Evolutionary conservation across 495 filamentous ascomycete species (phyloP), one percentile per base, ranked within the genome.

Genomic region (Aspergillus ostianus): DNA sequence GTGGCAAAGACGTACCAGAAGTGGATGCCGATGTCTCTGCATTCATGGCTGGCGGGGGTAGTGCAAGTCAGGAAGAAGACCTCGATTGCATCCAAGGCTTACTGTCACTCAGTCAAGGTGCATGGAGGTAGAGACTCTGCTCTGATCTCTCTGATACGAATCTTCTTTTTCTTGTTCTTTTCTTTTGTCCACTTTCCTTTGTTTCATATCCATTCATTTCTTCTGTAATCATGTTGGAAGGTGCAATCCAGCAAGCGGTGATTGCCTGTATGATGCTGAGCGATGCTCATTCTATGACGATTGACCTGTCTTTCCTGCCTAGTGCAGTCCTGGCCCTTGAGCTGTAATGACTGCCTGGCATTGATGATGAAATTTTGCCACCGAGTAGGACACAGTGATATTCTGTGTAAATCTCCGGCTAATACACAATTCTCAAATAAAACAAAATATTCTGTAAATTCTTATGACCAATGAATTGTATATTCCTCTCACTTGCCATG

Each of bases 31-130:
- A 92, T 27, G 82, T 91, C 12, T 84, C 86, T 44, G 76, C 78
- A 2, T 90, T 92, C 69, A 90, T 91, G 87, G 67, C 79, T 59
- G 77, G 82, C 45, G 78, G 79, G 12, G 71, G 80, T 19, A 82
- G 82, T 41, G 85, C 85, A 6, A 88, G 81, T 63, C 82, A 80
- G 59, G 83, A 84, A 66, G 84, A 84, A 60, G 89, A 93, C 65
- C 74, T 91, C 65, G 90, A 92, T 69, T 91, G 89, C 59, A 83
- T 93, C 27, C 90, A 91, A 57, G 87, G 87, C 30, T 72, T 96
- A 55, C 69, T 96, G 51, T 89, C 86, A 26, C 75, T 96, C 56
- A 92, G 85, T 59, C 81, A 87, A 68, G 85, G 84, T 47, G 82
- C 81, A 60, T 87, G 85, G 85, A 70, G 75, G 64, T 87, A 56